Evolutionary conservation across 805 yeast genomes (phyloP).

Genomic region (Jamesozyma rosinii): DNA sequence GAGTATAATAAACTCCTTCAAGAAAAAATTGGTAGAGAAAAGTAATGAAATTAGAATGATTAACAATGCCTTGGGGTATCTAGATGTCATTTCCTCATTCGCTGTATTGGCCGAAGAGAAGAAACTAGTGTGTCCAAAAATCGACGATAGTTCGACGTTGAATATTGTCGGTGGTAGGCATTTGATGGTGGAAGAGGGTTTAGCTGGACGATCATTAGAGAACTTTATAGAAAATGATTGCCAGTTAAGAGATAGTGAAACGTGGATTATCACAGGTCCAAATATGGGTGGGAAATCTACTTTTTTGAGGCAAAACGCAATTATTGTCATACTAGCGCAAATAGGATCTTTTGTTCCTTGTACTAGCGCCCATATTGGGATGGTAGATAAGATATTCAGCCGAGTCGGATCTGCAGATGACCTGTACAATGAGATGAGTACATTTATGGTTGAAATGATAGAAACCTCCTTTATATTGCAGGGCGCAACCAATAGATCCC

Average conservation of each 20-base stretch:
- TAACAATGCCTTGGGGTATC: conserved; percentile 45
- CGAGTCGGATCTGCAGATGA: conserved; percentile 83
- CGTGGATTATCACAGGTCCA: conserved; percentile 77
- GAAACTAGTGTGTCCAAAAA: conserved; percentile 53
- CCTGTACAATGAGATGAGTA: conserved; percentile 66
- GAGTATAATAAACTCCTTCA: conserved; percentile 41
- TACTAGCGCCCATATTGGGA: conserved; percentile 48
- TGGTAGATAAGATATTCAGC: conserved; percentile 71
- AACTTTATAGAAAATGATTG: conserved; percentile 30
- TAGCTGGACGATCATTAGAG: conserved; percentile 37
- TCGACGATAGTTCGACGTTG: conserved; percentile 41
- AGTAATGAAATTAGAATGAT: conserved; percentile 42
- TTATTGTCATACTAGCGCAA: conserved; percentile 60
- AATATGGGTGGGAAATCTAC: conserved; percentile 85
- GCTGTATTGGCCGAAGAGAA: conserved; percentile 62
- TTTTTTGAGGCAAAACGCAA: conserved; percentile 62
- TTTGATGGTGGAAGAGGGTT: conserved; percentile 73
- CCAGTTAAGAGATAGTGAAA: conserved; percentile 17
- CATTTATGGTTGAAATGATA: conserved; percentile 88
- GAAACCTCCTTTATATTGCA: conserved; percentile 66
- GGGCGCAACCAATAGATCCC: conserved; percentile 55
- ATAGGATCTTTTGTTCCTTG: conserved; percentile 72
- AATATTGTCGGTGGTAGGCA: conserved; percentile 66
- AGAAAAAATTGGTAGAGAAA: conserved; percentile 36
- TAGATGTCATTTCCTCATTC: conserved; percentile 70